Evolutionary conservation across 257 asterid species (phyloP), one percentile per base, ranked within the genome.

Genomic region (Solanum chmielewskii): DNA sequence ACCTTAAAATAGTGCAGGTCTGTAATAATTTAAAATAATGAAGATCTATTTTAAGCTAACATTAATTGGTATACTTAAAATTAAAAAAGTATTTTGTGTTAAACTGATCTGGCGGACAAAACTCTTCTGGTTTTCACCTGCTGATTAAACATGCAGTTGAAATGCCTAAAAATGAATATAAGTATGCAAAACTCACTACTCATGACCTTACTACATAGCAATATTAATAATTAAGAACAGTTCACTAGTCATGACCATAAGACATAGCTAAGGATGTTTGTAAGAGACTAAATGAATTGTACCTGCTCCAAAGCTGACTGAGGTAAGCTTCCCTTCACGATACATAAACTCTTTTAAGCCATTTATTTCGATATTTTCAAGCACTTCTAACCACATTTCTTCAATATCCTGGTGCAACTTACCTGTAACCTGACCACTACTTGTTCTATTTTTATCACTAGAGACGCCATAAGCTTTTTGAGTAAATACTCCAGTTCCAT

Each of bases 241-340:
- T 14, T 78, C 44, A 83, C 69, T 27, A 81, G 45, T 29, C 70
- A 31, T 81, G 85, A 83, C 21, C 49, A 47, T 71, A 23, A 68
- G 90, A 66, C 47, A 73, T 41, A 49, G 3, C 39, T 85, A 85
- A 70, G 33, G 74, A 20, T 66, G 47, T 71, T 31, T 20, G 69
- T 81, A 49, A 10, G 69, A 81, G 70, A 81, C 45, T 49, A 41
- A 90, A 49, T 15, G 69, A 81, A 31, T 16, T 29, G 83, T 96
- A 96, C 99, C 99, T 95, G 96, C 92, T 76, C 98, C 99, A 87
- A 91, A 93, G 90, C 92, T 91, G 90, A 96, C 91, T 1, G 98
- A 94, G 87, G 91, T 88, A 86, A 97, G 96, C 95, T 93, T 94
- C 86, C 96, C 99, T 93, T 97, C 98, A 66, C 86, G 92, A 90